phyloP scores from a whole-genome alignment of 768 basidiomycete species.

The Hygrocybe coccinea region DNA sequence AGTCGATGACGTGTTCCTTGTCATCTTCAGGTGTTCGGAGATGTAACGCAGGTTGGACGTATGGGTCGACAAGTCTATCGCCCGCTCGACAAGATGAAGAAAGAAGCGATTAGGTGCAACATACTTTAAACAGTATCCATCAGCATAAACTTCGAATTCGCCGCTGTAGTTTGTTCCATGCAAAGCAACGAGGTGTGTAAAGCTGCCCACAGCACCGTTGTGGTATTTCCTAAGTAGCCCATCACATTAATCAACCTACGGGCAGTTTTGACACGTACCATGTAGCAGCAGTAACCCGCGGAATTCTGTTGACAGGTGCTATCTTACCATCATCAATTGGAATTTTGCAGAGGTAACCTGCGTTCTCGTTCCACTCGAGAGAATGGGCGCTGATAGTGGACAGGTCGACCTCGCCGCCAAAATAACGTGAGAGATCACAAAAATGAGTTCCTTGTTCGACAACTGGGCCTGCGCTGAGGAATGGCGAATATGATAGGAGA shows the following conservation, averaged over 20 bases:
- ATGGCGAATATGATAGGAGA: conserved; percentile 6
- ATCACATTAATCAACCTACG: conserved; percentile 1
- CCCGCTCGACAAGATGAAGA: conserved; percentile 3
- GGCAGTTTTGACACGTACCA: conserved; percentile 48
- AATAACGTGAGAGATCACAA: conserved; percentile 94
- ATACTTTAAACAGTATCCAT: conserved; percentile 85
- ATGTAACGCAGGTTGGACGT: conserved; percentile 84
- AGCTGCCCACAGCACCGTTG: conserved; percentile 87
- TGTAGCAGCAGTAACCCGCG: conserved; percentile 86
- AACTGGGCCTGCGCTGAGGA: conserved; percentile 66
- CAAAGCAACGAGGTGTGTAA: conserved; percentile 85
- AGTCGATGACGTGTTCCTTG: conserved; percentile 60
- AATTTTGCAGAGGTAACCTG: conserved; percentile 79
- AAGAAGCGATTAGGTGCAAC: conserved; percentile 14
- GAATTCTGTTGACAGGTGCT: conserved; percentile 82
- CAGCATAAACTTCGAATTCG: conserved; percentile 89
- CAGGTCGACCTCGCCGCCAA: conserved; percentile 93
- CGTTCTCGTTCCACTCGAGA: conserved; percentile 87
- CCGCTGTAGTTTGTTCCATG: conserved; percentile 93
- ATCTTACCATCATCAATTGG: conserved; percentile 81
- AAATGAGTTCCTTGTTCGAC: conserved; percentile 96
- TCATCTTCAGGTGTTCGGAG: conserved; percentile 83
- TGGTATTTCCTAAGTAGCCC: conserved; percentile 77
- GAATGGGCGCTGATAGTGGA: conserved; percentile 77
- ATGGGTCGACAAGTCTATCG: conserved; percentile 82